These are phyloP conservation scores for Tulasnella sp. DNA, from an alignment of 768 basidiomycete genomes.

Conservation along the genomic window DNA sequence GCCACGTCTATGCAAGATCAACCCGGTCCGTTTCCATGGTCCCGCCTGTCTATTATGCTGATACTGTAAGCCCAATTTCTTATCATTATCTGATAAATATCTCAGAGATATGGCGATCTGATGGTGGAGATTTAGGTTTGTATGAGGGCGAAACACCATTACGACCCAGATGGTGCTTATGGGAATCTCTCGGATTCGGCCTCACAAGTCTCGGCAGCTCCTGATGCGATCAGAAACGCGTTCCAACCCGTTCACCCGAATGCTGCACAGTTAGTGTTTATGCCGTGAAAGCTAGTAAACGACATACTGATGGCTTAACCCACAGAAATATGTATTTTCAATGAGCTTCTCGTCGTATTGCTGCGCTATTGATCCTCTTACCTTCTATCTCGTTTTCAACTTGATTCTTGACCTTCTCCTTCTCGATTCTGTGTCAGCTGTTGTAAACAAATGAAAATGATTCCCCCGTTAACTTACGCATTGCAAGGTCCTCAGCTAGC, in stretches of 20 bases:
- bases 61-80: not conserved
- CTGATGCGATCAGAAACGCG: not conserved
- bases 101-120: not conserved
- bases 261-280: not conserved
- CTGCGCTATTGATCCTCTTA: too few relatives aligned
- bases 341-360: not conserved
- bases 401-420: too few relatives aligned
- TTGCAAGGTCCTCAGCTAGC: too few relatives aligned
- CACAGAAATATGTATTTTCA: conserved; percentile 24
- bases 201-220: not conserved
- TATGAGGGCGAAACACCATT: conserved; percentile 23
- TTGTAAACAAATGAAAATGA: too few relatives aligned
- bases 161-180: conserved; percentile 14
- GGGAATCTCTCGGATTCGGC: conserved; percentile 3
- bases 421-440: too few relatives aligned
- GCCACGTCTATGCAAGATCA: conserved; percentile 31
- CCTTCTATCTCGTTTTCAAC: too few relatives aligned
- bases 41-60: conserved; percentile 41
- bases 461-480: too few relatives aligned
- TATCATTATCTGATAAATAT: not conserved
- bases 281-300: not conserved
- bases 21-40: conserved; percentile 31
- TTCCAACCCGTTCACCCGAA: not conserved
- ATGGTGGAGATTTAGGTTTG: not conserved
- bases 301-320: not conserved